A percentile compares a stretch with the other conserved stretches of the same genome.
Conservation (phyloP, 2,329 filamentous ascomycete species). For the Cladophialophora exuberans region DNA sequence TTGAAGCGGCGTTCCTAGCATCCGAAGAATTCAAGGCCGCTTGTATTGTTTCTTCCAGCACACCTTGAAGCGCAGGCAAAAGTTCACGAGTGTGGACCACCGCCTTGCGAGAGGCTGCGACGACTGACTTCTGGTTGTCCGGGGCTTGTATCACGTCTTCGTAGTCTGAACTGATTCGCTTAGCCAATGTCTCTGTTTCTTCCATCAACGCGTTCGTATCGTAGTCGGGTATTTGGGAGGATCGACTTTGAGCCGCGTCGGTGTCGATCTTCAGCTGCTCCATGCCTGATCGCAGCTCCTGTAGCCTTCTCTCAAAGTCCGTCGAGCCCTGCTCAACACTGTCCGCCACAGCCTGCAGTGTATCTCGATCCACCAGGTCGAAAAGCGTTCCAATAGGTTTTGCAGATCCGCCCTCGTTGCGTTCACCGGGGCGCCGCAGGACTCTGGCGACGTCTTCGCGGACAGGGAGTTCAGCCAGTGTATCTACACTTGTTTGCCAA, state of each 20-base stretch:
- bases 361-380: slow-evolving; percentile 26
- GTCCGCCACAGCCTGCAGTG: slow-evolving; percentile 23
- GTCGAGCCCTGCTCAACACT: slow-evolving; percentile 24
- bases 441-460: slow-evolving; percentile 46
- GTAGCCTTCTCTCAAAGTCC: slow-evolving; percentile 26
- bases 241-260: slow-evolving; percentile 9
- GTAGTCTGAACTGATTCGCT: slow-evolving; percentile 85
- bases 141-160: slow-evolving; percentile 73
- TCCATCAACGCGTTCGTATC: slow-evolving; percentile 30
- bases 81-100: slow-evolving; percentile 66
- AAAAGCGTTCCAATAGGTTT: slow-evolving; percentile 29
- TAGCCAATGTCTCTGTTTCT: slow-evolving; percentile 83
- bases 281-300: slow-evolving; percentile 21
- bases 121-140: slow-evolving; percentile 66
- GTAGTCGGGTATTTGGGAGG: slow-evolving; percentile 26
- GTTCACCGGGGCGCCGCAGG: slow-evolving; percentile 35
- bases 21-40: slow-evolving; percentile 65
- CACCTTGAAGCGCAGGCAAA: slow-evolving; percentile 62
- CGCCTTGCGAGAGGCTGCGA: slow-evolving; percentile 66
- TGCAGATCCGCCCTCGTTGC: slow-evolving; percentile 4
- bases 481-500: slow-evolving; percentile 44
- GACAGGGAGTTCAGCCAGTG: slow-evolving; percentile 46
- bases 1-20: slow-evolving; percentile 60
- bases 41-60: slow-evolving; percentile 60
- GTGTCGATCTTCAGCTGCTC: slow-evolving; percentile 28